Conservation (phyloP, 345 rosid species). For the Gossypium longicalyx region DNA sequence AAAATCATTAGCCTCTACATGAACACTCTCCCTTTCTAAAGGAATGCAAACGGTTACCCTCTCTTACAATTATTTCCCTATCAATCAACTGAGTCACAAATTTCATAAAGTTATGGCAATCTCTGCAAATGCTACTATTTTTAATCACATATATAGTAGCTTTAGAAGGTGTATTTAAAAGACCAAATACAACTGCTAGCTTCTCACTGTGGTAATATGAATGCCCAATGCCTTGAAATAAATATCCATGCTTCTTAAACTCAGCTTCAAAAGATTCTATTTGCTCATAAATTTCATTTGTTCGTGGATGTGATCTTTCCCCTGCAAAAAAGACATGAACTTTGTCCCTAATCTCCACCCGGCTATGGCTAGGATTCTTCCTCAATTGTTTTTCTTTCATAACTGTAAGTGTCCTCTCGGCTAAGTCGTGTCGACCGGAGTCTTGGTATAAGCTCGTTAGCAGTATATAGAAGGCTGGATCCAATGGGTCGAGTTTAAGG, state of each 20-base stretch:
- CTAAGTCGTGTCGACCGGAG: conserved; percentile 38
- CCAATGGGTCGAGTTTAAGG: conserved; percentile 42
- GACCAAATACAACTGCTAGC: conserved; percentile 29
- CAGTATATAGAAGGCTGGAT: conserved; percentile 45
- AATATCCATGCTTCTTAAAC: conserved; percentile 8
- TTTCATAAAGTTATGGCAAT: conserved; percentile 31
- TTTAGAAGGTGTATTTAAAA: conserved; percentile 21
- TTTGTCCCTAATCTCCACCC: conserved; percentile 28
- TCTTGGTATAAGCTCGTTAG: conserved; percentile 50
- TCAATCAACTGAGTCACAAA: conserved; percentile 24
- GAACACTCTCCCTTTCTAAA: conserved; percentile 33
- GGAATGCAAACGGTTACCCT: conserved; percentile 27
- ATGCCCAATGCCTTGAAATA: background rate
- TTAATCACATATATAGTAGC: conserved; percentile 24
- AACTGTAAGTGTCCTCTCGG: conserved; percentile 31
- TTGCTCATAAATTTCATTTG: conserved; percentile 23
- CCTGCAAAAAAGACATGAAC: conserved; percentile 27
- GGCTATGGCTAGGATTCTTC: conserved; percentile 24
- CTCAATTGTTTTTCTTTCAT: conserved; percentile 31
- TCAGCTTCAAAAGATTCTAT: conserved; percentile 19
- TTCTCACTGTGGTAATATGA: conserved; percentile 26
- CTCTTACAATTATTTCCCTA: conserved; percentile 32
- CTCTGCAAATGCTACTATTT: conserved; percentile 28
- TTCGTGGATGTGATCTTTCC: conserved; percentile 19
- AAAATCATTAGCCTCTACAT: conserved; percentile 6